phyloP scores from a whole-genome alignment of 2,329 filamentous ascomycete species.

The Stenocarpella maydis region DNA sequence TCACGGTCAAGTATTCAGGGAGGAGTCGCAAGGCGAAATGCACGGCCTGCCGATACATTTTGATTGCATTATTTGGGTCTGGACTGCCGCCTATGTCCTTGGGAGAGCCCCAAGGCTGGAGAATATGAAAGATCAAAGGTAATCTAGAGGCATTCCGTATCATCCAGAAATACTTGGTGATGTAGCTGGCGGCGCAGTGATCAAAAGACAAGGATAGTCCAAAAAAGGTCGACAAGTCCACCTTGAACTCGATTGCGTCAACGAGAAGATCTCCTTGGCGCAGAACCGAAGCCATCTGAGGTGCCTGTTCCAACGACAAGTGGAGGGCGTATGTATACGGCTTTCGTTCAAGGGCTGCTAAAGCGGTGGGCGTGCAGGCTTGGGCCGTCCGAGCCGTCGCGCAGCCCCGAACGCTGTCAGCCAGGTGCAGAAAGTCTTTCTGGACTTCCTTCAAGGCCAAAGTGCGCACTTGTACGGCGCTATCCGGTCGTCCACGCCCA shows the following conservation, averaged over 20 bases:
- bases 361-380: constrained; percentile 7
- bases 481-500: too few species aligned
- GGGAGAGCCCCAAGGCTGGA: background rate
- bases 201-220: background rate
- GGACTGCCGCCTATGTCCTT: background rate
- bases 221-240: background rate
- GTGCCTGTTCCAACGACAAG: constrained; percentile 2
- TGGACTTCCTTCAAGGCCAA: constrained; percentile 50
- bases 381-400: constrained; percentile 25
- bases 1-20: constrained; percentile 2
- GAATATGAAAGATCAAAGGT: background rate
- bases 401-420: constrained; percentile 30
- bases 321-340: constrained; percentile 9
- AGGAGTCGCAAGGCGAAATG: background rate
- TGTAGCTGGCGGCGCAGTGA: background rate
- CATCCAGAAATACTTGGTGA: background rate
- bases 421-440: constrained; percentile 32
- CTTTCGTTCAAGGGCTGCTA: constrained; percentile 3
- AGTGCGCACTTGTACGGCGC: constrained; percentile 60
- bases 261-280: background rate
- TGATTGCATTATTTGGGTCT: too few species aligned
- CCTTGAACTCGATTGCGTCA: constrained; percentile 1
- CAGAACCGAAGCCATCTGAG: background rate
- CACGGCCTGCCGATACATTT: background rate
- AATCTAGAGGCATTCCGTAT: constrained; percentile 6